Conservation (phyloP, 108 stramenopile genomes). For the Skeletonema tropicum region DNA sequence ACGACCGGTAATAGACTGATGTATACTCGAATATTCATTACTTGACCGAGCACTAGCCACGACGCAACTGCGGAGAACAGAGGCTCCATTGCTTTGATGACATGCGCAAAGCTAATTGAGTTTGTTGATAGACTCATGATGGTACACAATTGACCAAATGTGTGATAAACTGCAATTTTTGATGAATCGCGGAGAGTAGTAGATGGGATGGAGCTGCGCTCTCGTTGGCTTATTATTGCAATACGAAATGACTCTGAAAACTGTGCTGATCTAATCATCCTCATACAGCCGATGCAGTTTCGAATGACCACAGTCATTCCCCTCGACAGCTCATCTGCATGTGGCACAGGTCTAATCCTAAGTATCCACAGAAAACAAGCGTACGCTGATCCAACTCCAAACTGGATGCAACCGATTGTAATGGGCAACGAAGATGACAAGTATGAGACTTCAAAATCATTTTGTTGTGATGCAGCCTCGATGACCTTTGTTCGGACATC, state of each 20-base stretch:
- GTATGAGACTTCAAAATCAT: background rate
- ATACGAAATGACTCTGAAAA: background rate
- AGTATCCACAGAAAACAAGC: conserved; percentile 53
- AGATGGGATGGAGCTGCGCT: background rate
- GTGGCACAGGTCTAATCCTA: conserved; percentile 49
- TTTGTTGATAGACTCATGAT: conserved; percentile 46
- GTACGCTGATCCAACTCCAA: conserved; percentile 64
- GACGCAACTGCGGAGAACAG: conserved; percentile 54
- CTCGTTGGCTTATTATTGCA: background rate
- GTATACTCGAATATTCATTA: conserved; percentile 53
- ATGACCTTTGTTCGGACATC: conserved; percentile 26
- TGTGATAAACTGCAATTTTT: conserved; percentile 57
- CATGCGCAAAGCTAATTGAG: conserved; percentile 59
- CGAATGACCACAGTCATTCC: conserved; percentile 18
- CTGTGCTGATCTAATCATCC: background rate
- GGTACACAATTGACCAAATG: conserved; percentile 61
- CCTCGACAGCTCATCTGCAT: conserved; percentile 31
- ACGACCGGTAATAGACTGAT: conserved; percentile 54
- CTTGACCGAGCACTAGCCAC: conserved; percentile 28
- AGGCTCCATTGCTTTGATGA: conserved; percentile 67
- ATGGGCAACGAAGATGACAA: conserved; percentile 35
- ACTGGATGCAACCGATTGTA: conserved; percentile 60
- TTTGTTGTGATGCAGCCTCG: background rate
- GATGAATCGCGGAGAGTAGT: conserved; percentile 17
- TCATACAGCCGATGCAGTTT: background rate